Base-by-base conservation (phyloP, 495 filamentous ascomycete species). In the Penicillium steckii region DNA sequence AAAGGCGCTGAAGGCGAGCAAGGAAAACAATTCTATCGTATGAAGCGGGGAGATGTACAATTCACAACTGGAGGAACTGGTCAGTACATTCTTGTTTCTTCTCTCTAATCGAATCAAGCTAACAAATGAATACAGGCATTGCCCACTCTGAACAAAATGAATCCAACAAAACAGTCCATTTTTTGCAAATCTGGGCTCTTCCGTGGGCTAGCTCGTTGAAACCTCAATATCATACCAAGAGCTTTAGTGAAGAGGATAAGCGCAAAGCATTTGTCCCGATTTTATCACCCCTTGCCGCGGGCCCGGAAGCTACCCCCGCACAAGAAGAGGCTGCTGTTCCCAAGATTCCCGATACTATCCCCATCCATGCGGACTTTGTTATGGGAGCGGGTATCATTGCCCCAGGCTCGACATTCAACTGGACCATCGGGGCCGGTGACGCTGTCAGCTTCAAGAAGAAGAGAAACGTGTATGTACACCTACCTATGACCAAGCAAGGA, bases 181-280 rank as follows among this genome's bases (percentile, higher is more conserved):
- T 91, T 65, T 74, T 92, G 18, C 88, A 92, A 68, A 92, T 92
- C 53, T 92, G 87, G 88, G 88, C 81, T 3, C 65, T 86, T 18
- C 88, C 88, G 2, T 89, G 87, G 81, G 78, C 76, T 60, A 67
- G 73, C 5, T 85, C 86, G 5, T 73, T 93, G 45, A 80, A 73
- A 52, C 88, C 88, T 3, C 74, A 77, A 19, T 93, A 93, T 62
- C 84, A 86, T 59, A 89, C 85, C 9, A 76, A 70, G 50, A 82
- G 77, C 19, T 90, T 88, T 55, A 63, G 71, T 30, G 88, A 92
- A 45, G 84, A 81, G 19, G 74, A 71, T 44, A 93, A 93, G 74
- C 74, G 79, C 22, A 71, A 81, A 49, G 82, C 71, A 15, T 87
- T 91, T 55, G 75, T 90, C 4, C 71, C 75, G 1, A 89, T 92